Base-by-base conservation (phyloP, 2,329 filamentous ascomycete genomes). In the Penicillium sp. region DNA sequence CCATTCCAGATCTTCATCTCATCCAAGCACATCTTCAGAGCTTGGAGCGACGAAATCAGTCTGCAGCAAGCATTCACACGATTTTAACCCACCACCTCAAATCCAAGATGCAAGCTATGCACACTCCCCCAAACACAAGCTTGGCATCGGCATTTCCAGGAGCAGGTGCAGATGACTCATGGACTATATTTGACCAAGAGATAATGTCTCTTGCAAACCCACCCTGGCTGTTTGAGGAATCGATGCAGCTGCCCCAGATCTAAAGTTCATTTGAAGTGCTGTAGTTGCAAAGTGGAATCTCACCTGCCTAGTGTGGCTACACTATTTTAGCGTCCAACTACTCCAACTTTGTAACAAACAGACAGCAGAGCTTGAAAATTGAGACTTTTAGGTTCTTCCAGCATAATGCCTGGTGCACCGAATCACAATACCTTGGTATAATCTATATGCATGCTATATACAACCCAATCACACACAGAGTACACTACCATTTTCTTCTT, bases 121-220 rank as follows among this genome's bases (percentile, higher is more conserved):
- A 68, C 29, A 67, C 64, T 1, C 66, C 66, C 0, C 64, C 64
- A 7, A 59, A 63, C n/a, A 62, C 60, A n/a, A 60, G 59, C 23
- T 54, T 56, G 4, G 60, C 49, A 27, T 38, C 65, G 7, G 47
- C 58, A 7, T 58, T 69, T 26, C 60, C 64, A 10, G 57, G 42
- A 1, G 51, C 60, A 2, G 56, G 49, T n/a, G 39, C 57, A 18
- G 65, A 68, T 27, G 64, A 64, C 32, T 63, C 67, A 3, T 69
- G 65, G 65, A 65, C 66, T 7, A 68, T 69, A 30, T 69, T 69
- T 26, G 67, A 69, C 30, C 67, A 69, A 43, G 61, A 69, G 32
- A 69, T 66, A 9, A 64, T 68, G 61, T 56, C 62, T 10, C 57
- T 68, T 7, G 66, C 65, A 16, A 68, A 67, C 16, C 66, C 64